A percentile compares a stretch with the other conserved stretches of the same genome.
phyloP scores from a whole-genome alignment of 257 asterid genomes.

The Plectranthus barbatus region DNA sequence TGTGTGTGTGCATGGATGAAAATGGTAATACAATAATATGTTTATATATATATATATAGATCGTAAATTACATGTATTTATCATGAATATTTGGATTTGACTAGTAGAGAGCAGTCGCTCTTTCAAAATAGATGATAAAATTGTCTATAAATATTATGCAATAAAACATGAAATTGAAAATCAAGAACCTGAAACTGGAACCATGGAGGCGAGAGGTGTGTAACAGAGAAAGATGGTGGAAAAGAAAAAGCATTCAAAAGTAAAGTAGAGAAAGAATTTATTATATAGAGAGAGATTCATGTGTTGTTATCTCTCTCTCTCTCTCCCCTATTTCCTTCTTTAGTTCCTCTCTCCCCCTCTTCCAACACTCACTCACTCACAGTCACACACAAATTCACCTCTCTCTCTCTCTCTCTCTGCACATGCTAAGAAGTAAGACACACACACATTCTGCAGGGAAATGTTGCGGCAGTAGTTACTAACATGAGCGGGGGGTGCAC shows the following conservation, averaged over 20 bases:
- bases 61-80: neutral
- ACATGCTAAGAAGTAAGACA: neutral
- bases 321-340: neutral
- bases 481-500: slow-evolving; percentile 41
- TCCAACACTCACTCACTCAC: neutral
- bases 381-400: neutral
- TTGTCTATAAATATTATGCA: too few species aligned
- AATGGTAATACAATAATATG: too few species aligned
- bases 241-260: slow-evolving; percentile 24
- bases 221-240: slow-evolving; percentile 3
- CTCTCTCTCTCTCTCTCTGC: slow-evolving; percentile 10
- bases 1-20: neutral
- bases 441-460: slow-evolving; percentile 6
- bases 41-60: too few species aligned
- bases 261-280: slow-evolving; percentile 16
- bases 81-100: neutral
- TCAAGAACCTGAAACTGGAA: neutral
- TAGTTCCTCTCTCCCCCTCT: neutral
- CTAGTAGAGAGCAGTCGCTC: too few species aligned
- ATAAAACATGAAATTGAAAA: neutral
- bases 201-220: neutral
- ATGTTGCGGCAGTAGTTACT: slow-evolving; percentile 10
- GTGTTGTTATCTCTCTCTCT: neutral
- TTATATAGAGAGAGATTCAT: slow-evolving; percentile 10
- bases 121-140: too few species aligned